Conservation (phyloP, 1,284 basidiomycete genomes). For the Volvariella volvacea region DNA sequence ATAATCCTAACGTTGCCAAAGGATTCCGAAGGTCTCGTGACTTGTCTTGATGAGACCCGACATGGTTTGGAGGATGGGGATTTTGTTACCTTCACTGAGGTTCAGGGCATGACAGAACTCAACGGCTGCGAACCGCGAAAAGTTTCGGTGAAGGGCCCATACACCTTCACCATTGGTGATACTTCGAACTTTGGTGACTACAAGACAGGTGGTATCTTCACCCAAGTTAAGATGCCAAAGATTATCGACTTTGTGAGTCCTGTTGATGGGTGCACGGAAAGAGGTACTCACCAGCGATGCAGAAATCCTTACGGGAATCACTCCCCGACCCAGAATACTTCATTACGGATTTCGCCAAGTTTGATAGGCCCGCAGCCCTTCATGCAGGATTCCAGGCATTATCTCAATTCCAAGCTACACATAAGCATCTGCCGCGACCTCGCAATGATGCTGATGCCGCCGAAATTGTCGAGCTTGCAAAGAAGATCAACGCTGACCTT, state of each 20-base stretch:
- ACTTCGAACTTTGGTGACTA: slow-evolving; percentile 78
- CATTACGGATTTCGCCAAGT: slow-evolving; percentile 98
- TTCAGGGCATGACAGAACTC: slow-evolving; percentile 91
- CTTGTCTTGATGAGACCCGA: slow-evolving; percentile 94
- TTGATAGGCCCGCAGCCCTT: slow-evolving; percentile 85
- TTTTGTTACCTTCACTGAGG: slow-evolving; percentile 96
- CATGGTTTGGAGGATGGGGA: slow-evolving; percentile 98
- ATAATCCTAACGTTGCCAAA: slow-evolving; percentile 21
- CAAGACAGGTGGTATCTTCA: slow-evolving; percentile 90
- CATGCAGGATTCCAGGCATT: slow-evolving; percentile 97
- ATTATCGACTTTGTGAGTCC: slow-evolving; percentile 81
- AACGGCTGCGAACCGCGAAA: slow-evolving; percentile 92
- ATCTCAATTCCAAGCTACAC: slow-evolving; percentile 69
- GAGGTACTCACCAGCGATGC: slow-evolving; percentile 5
- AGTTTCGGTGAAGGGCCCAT: slow-evolving; percentile 91
- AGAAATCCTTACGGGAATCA: slow-evolving; percentile 95
- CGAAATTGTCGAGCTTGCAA: slow-evolving; percentile 67
- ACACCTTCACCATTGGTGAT: slow-evolving; percentile 93
- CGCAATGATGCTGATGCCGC: slow-evolving; percentile 82
- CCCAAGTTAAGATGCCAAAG: slow-evolving; percentile 99
- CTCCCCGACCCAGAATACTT: slow-evolving; percentile 81
- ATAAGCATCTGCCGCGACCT: slow-evolving; percentile 75
- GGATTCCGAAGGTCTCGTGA: slow-evolving; percentile 88
- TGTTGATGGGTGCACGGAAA: slow-evolving; percentile 2
- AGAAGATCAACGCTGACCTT: slow-evolving; percentile 70